phyloP scores from a whole-genome alignment of 2,329 filamentous ascomycete species.

The Zymoseptoria passerinii region DNA sequence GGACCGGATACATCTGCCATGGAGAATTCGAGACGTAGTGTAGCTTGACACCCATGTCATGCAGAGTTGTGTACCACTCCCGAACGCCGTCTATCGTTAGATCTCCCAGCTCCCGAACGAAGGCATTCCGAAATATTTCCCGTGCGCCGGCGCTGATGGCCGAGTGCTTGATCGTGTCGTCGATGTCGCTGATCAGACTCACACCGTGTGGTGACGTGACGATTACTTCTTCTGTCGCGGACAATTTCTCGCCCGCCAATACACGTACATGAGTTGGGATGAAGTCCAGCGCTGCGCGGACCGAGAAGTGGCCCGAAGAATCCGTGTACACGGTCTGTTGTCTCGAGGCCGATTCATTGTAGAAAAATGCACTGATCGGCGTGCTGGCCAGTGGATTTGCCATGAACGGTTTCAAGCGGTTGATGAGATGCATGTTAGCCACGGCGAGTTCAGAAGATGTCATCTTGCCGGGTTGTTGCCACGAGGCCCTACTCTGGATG shows the following conservation, averaged over 20 bases:
- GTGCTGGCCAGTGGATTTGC: conserved; percentile 69
- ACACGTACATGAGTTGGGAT: conserved; percentile 83
- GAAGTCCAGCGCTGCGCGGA: conserved; percentile 77
- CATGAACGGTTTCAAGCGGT: conserved; percentile 80
- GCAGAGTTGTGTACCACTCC: conserved; percentile 78
- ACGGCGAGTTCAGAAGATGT: conserved; percentile 64
- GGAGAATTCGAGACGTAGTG: conserved; percentile 99
- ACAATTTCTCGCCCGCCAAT: conserved; percentile 75
- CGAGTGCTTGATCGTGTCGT: conserved; percentile 94
- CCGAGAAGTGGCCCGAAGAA: conserved; percentile 77
- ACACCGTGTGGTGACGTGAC: conserved; percentile 72
- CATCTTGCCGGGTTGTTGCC: conserved; percentile 53
- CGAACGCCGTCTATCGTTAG: conserved; percentile 78
- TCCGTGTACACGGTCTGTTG: conserved; percentile 80
- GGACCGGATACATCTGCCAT: conserved; percentile 90
- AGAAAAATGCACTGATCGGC: conserved; percentile 90
- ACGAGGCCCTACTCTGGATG: conserved; percentile 42
- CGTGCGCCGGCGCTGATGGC: conserved; percentile 79
- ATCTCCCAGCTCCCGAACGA: conserved; percentile 75
- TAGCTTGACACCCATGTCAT: conserved; percentile 72
- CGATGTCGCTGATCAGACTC: conserved; percentile 93
- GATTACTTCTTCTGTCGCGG: conserved; percentile 67
- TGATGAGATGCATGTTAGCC: conserved; percentile 82
- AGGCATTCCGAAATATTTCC: conserved; percentile 94
- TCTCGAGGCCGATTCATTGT: conserved; percentile 73